phyloP scores from a whole-genome alignment of 768 basidiomycete species.

The Hygrocybe punicea region DNA sequence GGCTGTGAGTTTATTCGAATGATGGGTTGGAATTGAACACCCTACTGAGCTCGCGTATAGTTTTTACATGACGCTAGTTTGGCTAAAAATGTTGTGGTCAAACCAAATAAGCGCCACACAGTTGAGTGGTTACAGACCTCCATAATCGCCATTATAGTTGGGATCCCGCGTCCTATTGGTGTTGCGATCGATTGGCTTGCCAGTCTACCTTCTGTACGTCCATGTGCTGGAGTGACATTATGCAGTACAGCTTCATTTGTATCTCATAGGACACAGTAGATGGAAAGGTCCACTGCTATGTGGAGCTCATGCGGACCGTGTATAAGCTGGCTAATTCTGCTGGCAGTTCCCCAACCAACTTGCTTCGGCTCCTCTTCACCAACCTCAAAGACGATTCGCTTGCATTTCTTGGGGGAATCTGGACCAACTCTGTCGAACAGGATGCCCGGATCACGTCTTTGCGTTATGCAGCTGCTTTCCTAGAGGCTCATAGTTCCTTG shows the following conservation, averaged over 20 bases:
- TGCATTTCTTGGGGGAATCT: slow-evolving; percentile 76
- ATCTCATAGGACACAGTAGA: slow-evolving; percentile 12
- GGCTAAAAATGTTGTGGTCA: slow-evolving; percentile 49
- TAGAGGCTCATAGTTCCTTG: slow-evolving; percentile 63
- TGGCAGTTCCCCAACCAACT: slow-evolving; percentile 48
- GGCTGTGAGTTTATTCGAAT: slow-evolving; percentile 26
- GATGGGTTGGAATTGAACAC: neutral
- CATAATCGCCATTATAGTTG: slow-evolving; percentile 48
- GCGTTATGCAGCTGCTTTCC: slow-evolving; percentile 73
- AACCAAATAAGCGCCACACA: slow-evolving; percentile 59
- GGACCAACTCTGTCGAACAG: slow-evolving; percentile 37
- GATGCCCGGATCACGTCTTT: slow-evolving; percentile 56
- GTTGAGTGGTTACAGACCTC: slow-evolving; percentile 56
- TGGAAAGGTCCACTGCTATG: slow-evolving; percentile 42
- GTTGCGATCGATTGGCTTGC: slow-evolving; percentile 52
- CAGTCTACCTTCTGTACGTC: slow-evolving; percentile 33
- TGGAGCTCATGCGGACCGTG: slow-evolving; percentile 57
- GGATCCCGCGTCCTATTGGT: slow-evolving; percentile 45
- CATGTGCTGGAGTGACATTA: neutral
- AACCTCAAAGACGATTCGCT: slow-evolving; percentile 68
- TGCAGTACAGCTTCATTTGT: neutral
- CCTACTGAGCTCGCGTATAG: neutral
- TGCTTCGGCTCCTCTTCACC: slow-evolving; percentile 65
- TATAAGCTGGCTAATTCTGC: slow-evolving; percentile 65
- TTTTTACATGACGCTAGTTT: slow-evolving; percentile 43